A percentile compares a stretch with the other conserved stretches of the same genome.
Evolutionary conservation across 164 flowering plant genomes (phyloP).

Genomic region (Vitis riparia): DNA sequence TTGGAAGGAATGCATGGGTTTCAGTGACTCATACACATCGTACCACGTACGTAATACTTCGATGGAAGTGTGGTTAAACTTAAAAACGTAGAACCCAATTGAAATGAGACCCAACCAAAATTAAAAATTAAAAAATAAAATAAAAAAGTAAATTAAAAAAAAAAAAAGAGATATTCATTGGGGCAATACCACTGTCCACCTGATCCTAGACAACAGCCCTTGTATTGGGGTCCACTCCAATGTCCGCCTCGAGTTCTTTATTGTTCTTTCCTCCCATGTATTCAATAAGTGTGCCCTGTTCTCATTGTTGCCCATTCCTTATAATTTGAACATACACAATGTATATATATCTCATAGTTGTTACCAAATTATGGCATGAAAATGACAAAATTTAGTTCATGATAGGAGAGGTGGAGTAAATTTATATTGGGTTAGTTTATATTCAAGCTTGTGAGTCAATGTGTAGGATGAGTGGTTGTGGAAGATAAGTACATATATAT

Average conservation of each 20-base stretch:
- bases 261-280: constrained; percentile 2
- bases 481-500: no score
- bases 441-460: no score
- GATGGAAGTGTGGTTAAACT: constrained; percentile 9
- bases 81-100: constrained; percentile 4
- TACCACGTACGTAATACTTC: constrained; percentile 22
- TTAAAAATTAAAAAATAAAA: not conserved
- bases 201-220: constrained; percentile 38
- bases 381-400: no score
- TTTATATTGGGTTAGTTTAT: no score
- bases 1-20: constrained; percentile 23
- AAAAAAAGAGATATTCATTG: constrained; percentile 5
- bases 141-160: not conserved
- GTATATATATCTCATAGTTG: not conserved
- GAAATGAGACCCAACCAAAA: not conserved
- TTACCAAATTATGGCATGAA: no score
- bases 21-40: constrained; percentile 32
- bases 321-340: not conserved
- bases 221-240: constrained; percentile 20
- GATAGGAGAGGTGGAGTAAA: no score
- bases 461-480: no score
- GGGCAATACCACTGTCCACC: constrained; percentile 37
- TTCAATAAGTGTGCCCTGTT: no score
- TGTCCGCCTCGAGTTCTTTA: not conserved
- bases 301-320: no score